Percentiles rank a stretch among this genome's conserved stretches.
These are phyloP conservation scores for Saturnispora diversa DNA, from an alignment of 805 yeast species.

Conservation along the genomic window DNA sequence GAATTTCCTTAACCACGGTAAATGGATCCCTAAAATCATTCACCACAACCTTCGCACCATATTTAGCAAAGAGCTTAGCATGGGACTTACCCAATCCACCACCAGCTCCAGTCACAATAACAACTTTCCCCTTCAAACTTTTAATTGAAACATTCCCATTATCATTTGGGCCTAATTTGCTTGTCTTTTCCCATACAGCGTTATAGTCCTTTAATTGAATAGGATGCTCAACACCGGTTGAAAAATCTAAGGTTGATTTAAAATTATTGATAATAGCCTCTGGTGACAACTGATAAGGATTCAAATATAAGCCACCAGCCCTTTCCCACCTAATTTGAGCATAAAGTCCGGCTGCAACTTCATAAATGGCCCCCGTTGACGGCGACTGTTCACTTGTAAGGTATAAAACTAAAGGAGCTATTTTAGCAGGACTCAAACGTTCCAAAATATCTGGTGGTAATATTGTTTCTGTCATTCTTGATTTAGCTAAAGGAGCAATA, in stretches of 20 bases:
- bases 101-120: slow-evolving; percentile 91
- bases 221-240: slow-evolving; percentile 60
- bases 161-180: slow-evolving; percentile 44
- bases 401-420: slow-evolving; percentile 85
- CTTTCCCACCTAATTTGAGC: slow-evolving; percentile 95
- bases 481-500: slow-evolving; percentile 91
- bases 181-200: slow-evolving; percentile 45
- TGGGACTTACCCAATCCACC: slow-evolving; percentile 90
- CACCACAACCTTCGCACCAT: slow-evolving; percentile 92
- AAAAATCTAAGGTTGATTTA: slow-evolving; percentile 55
- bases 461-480: slow-evolving; percentile 90
- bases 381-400: slow-evolving; percentile 58
- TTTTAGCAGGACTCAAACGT: slow-evolving; percentile 74
- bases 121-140: slow-evolving; percentile 75
- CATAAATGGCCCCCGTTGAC: slow-evolving; percentile 71
- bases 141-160: slow-evolving; percentile 46
- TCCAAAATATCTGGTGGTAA: slow-evolving; percentile 80
- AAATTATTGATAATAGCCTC: slow-evolving; percentile 69
- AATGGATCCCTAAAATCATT: slow-evolving; percentile 79
- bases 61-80: slow-evolving; percentile 74
- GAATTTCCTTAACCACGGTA: slow-evolving; percentile 67
- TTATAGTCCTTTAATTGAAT: slow-evolving; percentile 62
- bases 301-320: slow-evolving; percentile 76
- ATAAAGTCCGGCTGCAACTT: slow-evolving; percentile 90
- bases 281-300: slow-evolving; percentile 72